phyloP scores from a whole-genome alignment of 306 rosid species.

The Carpinus fangiana region DNA sequence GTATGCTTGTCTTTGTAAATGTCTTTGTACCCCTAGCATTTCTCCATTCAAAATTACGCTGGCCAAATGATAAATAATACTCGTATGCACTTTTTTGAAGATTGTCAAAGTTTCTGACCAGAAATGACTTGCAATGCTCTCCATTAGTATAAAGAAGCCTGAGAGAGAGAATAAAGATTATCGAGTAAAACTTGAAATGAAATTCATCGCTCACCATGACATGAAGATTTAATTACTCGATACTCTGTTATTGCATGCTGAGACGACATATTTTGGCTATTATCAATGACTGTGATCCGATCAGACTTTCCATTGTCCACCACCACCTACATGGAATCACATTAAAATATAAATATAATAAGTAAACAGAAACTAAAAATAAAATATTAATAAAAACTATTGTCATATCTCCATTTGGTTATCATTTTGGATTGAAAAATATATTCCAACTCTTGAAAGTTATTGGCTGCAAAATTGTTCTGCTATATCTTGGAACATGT shows the following conservation, averaged over 20 bases:
- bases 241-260: slow-evolving; percentile 84
- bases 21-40: too few relatives aligned
- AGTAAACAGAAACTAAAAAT: not conserved
- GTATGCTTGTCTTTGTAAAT: too few relatives aligned
- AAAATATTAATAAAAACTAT: not conserved
- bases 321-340: slow-evolving; percentile 62
- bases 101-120: not conserved
- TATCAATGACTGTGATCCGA: slow-evolving; percentile 53
- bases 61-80: not conserved
- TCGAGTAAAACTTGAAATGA: slow-evolving; percentile 10
- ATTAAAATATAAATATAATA: not conserved
- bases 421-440: not conserved
- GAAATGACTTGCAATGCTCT: not conserved
- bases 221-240: slow-evolving; percentile 65
- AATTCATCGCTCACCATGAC: slow-evolving; percentile 56
- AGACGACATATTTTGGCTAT: slow-evolving; percentile 42
- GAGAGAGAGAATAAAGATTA: not conserved
- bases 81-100: not conserved
- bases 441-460: not conserved
- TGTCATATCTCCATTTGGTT: not conserved
- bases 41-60: not conserved
- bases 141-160: not conserved
- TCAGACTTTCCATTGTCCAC: slow-evolving; percentile 82
- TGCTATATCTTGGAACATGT: not conserved
- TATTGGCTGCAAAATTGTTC: not conserved